Evolutionary conservation across 1,284 basidiomycete genomes (phyloP).

Genomic region (Malassezia japonica): DNA sequence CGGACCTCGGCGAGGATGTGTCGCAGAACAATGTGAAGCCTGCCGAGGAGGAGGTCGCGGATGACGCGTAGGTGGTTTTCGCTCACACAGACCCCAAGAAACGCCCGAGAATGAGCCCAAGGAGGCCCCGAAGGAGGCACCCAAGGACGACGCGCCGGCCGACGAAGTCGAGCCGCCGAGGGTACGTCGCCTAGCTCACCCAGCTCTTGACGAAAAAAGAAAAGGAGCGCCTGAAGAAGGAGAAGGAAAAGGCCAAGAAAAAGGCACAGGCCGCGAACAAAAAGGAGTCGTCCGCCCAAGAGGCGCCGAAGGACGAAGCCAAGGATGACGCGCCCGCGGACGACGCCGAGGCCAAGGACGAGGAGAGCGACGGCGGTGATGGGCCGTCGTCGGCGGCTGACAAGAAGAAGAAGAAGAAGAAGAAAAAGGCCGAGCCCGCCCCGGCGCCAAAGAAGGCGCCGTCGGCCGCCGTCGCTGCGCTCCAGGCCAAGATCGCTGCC

Average conservation of each 20-base stretch:
- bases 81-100: slow-evolving; percentile 20
- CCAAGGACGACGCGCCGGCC: slow-evolving; percentile 21
- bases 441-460: slow-evolving; percentile 35
- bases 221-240: slow-evolving; percentile 47
- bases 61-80: background rate
- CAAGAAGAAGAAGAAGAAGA: slow-evolving; percentile 44
- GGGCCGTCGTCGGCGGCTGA: slow-evolving; percentile 18
- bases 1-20: slow-evolving; percentile 37
- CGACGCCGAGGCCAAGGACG: slow-evolving; percentile 19
- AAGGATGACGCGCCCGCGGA: slow-evolving; percentile 2
- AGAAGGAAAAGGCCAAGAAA: slow-evolving; percentile 45
- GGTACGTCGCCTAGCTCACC: slow-evolving; percentile 11
- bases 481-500: slow-evolving; percentile 45
- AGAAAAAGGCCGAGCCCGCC: slow-evolving; percentile 25
- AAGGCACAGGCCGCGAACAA: slow-evolving; percentile 34
- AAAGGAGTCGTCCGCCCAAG: slow-evolving; percentile 19
- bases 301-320: slow-evolving; percentile 5
- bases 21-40: slow-evolving; percentile 20
- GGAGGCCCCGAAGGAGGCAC: slow-evolving; percentile 17
- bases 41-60: slow-evolving; percentile 6
- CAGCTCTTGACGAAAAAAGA: slow-evolving; percentile 45
- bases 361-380: slow-evolving; percentile 21
- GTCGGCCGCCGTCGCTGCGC: slow-evolving; percentile 37
- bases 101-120: slow-evolving; percentile 20
- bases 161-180: slow-evolving; percentile 9